phyloP scores from a whole-genome alignment of 345 rosid genomes.

The Acer negundo region DNA sequence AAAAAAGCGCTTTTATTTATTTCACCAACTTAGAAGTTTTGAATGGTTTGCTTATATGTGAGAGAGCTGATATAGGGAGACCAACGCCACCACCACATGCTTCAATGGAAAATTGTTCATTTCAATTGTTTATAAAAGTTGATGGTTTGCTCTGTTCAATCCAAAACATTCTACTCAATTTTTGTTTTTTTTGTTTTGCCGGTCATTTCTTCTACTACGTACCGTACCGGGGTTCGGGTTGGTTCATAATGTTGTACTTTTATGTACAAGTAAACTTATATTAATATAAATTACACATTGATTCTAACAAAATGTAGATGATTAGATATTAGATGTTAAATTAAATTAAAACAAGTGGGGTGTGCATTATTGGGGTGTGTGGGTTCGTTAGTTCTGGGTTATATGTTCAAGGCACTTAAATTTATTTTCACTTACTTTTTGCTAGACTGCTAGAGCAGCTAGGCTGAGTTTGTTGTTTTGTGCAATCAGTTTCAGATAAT shows the following conservation, averaged over 20 bases:
- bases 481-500: not conserved
- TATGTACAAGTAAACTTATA: not conserved
- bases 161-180: slow-evolving; percentile 22
- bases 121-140: not conserved
- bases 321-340: not conserved
- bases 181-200: slow-evolving; percentile 7
- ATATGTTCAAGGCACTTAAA: not conserved
- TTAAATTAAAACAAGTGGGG: not conserved
- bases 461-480: slow-evolving; percentile 1
- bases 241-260: not conserved
- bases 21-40: slow-evolving; percentile 13
- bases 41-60: slow-evolving; percentile 21
- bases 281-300: too few relatives aligned
- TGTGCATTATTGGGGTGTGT: slow-evolving; percentile 11
- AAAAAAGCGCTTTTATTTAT: not conserved
- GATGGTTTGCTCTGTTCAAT: slow-evolving; percentile 8
- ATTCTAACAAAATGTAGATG: not conserved
- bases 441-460: not conserved
- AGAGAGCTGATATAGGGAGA: slow-evolving; percentile 33
- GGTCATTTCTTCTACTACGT: not conserved
- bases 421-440: not conserved
- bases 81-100: slow-evolving; percentile 16
- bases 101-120: slow-evolving; percentile 3
- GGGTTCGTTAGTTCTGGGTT: slow-evolving; percentile 17
- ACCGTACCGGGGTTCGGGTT: not conserved